Evolutionary conservation across 2,329 filamentous ascomycete species (phyloP).

Genomic region (Lasiodiplodia citricola): DNA sequence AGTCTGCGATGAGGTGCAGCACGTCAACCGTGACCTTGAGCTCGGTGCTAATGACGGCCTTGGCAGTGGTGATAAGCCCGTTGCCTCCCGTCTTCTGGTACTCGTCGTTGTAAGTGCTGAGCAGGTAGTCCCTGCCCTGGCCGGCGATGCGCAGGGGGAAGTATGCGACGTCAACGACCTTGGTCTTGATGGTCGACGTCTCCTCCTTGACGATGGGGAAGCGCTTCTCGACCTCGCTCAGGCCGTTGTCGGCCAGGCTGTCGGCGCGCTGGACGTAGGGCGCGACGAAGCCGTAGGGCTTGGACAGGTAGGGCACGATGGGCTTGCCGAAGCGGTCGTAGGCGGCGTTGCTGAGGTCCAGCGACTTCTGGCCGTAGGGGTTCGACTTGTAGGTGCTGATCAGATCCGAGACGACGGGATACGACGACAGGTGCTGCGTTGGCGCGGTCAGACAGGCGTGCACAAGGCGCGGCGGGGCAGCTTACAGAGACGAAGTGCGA

Average conservation of each 20-base stretch:
- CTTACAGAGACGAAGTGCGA: constrained; percentile 48
- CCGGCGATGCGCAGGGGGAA: constrained; percentile 37
- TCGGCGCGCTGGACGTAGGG: constrained; percentile 88
- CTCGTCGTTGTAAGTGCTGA: constrained; percentile 45
- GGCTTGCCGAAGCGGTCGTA: constrained; percentile 80
- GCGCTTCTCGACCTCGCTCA: constrained; percentile 43
- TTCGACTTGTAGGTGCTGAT: constrained; percentile 80
- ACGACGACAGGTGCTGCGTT: constrained; percentile 77
- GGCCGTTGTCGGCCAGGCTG: constrained; percentile 46
- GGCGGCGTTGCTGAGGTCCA: constrained; percentile 74
- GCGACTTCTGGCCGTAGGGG: constrained; percentile 81
- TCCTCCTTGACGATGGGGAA: constrained; percentile 56
- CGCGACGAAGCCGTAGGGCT: constrained; percentile 79
- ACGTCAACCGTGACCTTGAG: constrained; percentile 45
- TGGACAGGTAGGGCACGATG: constrained; percentile 76
- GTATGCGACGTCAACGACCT: constrained; percentile 34
- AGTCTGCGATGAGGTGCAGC: constrained; percentile 37
- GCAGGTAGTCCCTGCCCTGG: constrained; percentile 42
- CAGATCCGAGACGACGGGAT: constrained; percentile 81
- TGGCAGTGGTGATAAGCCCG: constrained; percentile 43
- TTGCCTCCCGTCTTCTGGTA: constrained; percentile 46
- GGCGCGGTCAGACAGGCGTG: constrained; percentile 15
- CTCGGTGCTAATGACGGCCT: constrained; percentile 46
- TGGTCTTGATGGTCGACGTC: constrained; percentile 48
- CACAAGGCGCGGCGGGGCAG: constrained; percentile 20